Percentiles rank a stretch among this genome's conserved stretches.
phyloP scores from a whole-genome alignment of 129 eudicot species.

The Gnaphalium uliginosum region DNA sequence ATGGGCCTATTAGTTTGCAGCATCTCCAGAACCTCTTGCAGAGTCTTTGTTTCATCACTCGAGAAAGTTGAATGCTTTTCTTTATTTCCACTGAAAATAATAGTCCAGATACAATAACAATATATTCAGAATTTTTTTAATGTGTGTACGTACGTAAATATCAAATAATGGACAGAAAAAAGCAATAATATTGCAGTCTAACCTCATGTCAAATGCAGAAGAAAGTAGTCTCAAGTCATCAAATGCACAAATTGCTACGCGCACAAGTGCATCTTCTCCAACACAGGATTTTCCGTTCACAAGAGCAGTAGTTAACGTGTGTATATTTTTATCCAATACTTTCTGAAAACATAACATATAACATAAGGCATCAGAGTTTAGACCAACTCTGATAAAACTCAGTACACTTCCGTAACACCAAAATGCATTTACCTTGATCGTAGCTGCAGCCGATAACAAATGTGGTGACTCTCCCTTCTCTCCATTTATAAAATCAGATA shows the following conservation, averaged over 20 bases:
- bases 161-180: too few relatives aligned
- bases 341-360: not conserved
- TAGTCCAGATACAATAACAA: not conserved
- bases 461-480: not conserved
- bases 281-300: not conserved
- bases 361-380: not conserved
- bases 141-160: not conserved
- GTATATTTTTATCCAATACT: not conserved
- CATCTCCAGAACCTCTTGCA: not conserved
- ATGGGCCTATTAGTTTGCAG: constrained; percentile 1
- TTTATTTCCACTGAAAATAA: not conserved
- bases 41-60: not conserved
- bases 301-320: not conserved
- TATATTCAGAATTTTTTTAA: not conserved
- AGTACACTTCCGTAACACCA: not conserved
- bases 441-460: not conserved
- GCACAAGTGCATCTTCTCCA: not conserved
- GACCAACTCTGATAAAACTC: not conserved
- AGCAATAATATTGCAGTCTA: not conserved
- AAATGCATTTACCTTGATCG: not conserved
- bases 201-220: not conserved
- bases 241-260: not conserved
- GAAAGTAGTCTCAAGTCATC: not conserved
- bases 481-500: not conserved
- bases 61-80: not conserved